Evolutionary conservation across 352 stramenopile species (phyloP), one percentile per base, ranked within the genome.

Genomic region (Phytophthora niederhauseri): DNA sequence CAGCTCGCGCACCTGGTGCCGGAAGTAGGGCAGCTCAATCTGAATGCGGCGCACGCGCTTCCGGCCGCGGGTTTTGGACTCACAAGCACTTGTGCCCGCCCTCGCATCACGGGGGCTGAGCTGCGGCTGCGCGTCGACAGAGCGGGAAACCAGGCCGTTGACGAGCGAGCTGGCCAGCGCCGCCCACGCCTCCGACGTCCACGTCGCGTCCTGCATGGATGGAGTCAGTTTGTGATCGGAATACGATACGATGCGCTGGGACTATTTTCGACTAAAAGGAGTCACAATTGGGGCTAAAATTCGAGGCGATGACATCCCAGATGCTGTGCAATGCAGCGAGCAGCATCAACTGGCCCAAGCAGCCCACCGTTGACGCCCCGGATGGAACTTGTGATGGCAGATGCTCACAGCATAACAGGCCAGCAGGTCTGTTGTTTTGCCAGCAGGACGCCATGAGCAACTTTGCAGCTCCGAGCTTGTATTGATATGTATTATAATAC

Each of bases 21-120:
- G 57, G 28, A 80, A 61, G 30, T 76, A 72, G 17, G 76, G 46
- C 43, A 84, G 49, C 54, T 81, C 76, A 6, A 76, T 17, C 19
- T 74, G 66, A 4, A 73, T 69, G 30, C 66, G 53, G 1, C 66
- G 66, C 22, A 74, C 50, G 8, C 67, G 61, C 51, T 70, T 74
- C 17, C 65, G 69, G 38, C 57, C 48, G 17, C 36, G n/a, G 7
- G 4, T 31, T 56, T 31, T 61, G 14, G 41, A 2, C 19, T 12
- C 11, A 34, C 24, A 2, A 4, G 24, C 24, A 26, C 24, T 26
- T 26, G 24, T 26, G 24, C 61, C 50, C 4, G 12, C 15, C 7
- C 30, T 11, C 20, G 36, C 12, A 6, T 17, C 36, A 15, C 9
- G 55, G 7, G 26, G 50, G 6, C 5, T n/a, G 22, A 12, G n/a